These are phyloP conservation scores for Tetracentron sinense DNA, from an alignment of 164 flowering plant genomes.

Conservation along the genomic window DNA sequence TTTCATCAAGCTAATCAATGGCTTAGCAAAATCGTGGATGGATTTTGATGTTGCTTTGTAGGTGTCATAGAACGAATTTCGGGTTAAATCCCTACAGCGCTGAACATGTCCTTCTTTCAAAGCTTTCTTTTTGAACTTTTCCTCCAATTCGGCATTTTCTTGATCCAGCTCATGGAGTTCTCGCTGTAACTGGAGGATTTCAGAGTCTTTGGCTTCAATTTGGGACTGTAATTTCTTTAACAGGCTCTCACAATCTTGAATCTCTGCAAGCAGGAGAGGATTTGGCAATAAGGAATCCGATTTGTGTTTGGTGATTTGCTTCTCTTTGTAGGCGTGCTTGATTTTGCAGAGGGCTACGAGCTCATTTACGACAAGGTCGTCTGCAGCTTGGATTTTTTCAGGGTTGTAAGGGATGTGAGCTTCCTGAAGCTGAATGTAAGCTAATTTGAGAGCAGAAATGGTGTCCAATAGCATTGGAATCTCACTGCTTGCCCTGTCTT, in stretches of 20 bases:
- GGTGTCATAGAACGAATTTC: conserved; percentile 16
- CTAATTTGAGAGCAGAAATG: conserved; percentile 39
- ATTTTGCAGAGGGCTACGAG: conserved; percentile 37
- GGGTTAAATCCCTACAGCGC: conserved; percentile 6
- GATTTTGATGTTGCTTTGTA: conserved; percentile 35
- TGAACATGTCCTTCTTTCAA: conserved; percentile 19
- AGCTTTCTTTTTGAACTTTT: conserved; percentile 18
- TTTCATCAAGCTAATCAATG: conserved; percentile 48
- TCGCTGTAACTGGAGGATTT: conserved; percentile 23
- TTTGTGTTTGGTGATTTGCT: conserved; percentile 14
- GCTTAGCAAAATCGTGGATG: conserved; percentile 69
- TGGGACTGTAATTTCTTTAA: conserved; percentile 33
- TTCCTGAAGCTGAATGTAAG: conserved; percentile 56
- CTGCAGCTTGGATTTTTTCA: conserved; percentile 41
- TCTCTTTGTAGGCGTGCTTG: conserved; percentile 38
- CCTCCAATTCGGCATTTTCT: conserved; percentile 23
- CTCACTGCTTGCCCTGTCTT: conserved; percentile 13
- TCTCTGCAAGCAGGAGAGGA: conserved; percentile 21
- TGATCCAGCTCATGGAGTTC: conserved; percentile 29
- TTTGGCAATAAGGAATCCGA: conserved; percentile 12
- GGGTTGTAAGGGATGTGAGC: conserved; percentile 53
- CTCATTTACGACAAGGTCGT: conserved; percentile 30
- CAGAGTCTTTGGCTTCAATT: conserved; percentile 23
- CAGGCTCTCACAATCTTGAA: conserved; percentile 24
- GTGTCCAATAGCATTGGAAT: conserved; percentile 37